Percentiles rank a stretch among this genome's conserved stretches.
phyloP scores from a whole-genome alignment of 2,329 filamentous ascomycete species.

The Leptographium wingfieldii region DNA sequence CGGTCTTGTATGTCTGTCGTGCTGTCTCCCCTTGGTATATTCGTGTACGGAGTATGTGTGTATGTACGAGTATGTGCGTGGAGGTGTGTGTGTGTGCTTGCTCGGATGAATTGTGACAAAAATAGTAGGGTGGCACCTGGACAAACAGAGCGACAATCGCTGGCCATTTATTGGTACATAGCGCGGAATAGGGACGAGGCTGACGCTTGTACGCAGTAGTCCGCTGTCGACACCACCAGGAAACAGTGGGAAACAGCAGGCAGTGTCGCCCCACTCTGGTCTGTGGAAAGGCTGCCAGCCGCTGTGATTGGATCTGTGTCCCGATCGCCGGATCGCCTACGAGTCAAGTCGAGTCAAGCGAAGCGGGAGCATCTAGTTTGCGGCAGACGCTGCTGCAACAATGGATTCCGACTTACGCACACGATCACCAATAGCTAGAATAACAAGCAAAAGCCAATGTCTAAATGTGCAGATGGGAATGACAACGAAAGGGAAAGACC shows the following conservation, averaged over 20 bases:
- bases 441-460: not conserved
- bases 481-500: not conserved
- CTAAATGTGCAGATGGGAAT: not conserved
- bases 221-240: not conserved
- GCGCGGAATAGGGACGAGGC: not conserved
- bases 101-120: not conserved
- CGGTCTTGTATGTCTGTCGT: not conserved
- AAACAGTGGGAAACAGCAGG: not conserved
- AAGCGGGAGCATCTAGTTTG: not conserved
- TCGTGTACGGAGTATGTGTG: too few species aligned
- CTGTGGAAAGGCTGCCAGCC: not conserved
- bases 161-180: not conserved
- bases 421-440: not conserved
- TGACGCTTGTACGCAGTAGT: not conserved
- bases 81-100: too few species aligned
- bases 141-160: not conserved
- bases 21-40: not conserved
- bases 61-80: too few species aligned
- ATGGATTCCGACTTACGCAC: not conserved
- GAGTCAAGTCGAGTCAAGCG: not conserved
- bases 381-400: not conserved
- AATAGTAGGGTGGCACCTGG: not conserved
- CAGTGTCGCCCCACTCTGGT: not conserved
- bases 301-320: not conserved
- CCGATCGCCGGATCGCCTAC: not conserved